Evolutionary conservation across 2,329 filamentous ascomycete genomes (phyloP), one percentile per base, ranked within the genome.

Genomic region (Verticillium dahliae): DNA sequence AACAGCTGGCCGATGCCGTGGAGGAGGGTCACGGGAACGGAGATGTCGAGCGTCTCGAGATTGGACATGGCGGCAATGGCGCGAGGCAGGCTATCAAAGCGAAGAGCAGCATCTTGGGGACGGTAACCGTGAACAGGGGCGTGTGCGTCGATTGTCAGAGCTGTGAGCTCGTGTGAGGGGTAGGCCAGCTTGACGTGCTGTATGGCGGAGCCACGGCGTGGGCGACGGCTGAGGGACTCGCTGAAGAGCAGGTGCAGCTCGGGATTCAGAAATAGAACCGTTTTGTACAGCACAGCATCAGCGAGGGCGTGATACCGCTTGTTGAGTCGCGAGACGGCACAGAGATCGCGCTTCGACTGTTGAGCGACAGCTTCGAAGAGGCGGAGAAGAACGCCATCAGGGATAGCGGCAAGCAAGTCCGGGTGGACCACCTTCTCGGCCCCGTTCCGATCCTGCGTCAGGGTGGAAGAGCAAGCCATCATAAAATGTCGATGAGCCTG

Each of bases 21-120:
- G 3, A 79, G 70, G 39, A 82, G 69, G 13, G 67, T 70, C 18
- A 73, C 75, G 1, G 80, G 80, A 0, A 81, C 79, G 6, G 76
- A 73, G 18, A 82, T 72, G 60, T 80, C 76, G 5, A 82, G 71
- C 13, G 72, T 76, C 67, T 80, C 77, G 31, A 82, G 70, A 67
- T 82, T 81, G 22, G 77, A 80, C 80, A 82, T 81, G 58, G 76
- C 75, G 4, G 78, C 77, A 38, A 82, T 76, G 54, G 78, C 78
- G 64, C 77, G 76, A 31, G 78, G 78, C 33, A 82, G 71, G 59
- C 72, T 74, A 65, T 81, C 79, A 61, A 77, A 74, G 54, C 71
- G 73, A 61, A 69, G 62, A 31, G 72, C 69, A 35, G 62, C 63
- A 59, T 73, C 41, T 31, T 64, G 60, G 33, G 61, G 52, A 61